Conservation (phyloP, 225 moss, liverwort and hornwort species). For the Bryoerythrophyllum caledonicum region DNA sequence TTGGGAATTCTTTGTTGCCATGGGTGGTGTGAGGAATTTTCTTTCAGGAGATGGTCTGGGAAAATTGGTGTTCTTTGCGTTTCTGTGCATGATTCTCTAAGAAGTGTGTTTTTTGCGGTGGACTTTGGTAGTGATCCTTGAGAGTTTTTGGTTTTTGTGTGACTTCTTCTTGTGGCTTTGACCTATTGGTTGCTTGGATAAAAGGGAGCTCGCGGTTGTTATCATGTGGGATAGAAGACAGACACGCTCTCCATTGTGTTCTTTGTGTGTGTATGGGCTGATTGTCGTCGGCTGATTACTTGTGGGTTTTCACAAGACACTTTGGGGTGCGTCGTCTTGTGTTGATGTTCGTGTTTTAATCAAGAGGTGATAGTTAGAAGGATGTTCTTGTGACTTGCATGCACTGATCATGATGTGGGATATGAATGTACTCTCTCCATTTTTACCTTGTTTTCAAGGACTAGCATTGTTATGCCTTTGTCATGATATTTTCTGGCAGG, state of each 20-base stretch:
- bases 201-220: too few species aligned
- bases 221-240: too few species aligned
- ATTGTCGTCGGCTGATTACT: too few species aligned
- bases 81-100: background rate
- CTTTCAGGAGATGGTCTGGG: background rate
- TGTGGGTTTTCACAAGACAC: background rate
- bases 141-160: background rate
- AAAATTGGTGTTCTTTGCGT: background rate
- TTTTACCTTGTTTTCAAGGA: background rate
- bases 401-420: slow-evolving; percentile 6
- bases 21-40: background rate
- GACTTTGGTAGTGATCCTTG: background rate
- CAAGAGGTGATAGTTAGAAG: background rate
- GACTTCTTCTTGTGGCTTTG: background rate
- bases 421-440: background rate
- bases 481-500: slow-evolving; percentile 14
- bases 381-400: slow-evolving; percentile 4
- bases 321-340: background rate
- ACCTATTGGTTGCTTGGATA: too few species aligned
- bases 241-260: background rate
- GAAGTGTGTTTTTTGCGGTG: background rate
- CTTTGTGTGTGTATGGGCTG: background rate
- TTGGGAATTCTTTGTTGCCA: background rate
- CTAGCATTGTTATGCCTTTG: slow-evolving; percentile 19
- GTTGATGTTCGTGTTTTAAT: background rate